Evolutionary conservation across 169 alveolate genomes (phyloP), one percentile per base, ranked within the genome.

Genomic region (Haemoproteus tartakovskyi): DNA sequence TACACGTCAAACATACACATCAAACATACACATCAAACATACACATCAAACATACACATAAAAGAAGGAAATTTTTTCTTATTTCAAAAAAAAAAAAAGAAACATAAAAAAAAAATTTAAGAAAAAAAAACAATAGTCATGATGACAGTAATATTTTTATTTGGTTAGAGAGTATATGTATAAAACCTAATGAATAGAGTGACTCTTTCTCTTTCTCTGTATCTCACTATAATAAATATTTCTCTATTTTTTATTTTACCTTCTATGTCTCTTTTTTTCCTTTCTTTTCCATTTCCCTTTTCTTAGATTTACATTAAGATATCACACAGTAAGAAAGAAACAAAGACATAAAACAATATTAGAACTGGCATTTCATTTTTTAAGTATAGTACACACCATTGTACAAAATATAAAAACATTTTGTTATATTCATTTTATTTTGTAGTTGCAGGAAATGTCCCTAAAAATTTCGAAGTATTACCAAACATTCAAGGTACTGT

Each of bases 301-400:
- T 48, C 27, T 57, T 52, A 74, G 84, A 74, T 74, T 41, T 74
- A 74, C 36, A 57, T 74, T 24, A 74, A 74, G 45, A 74, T 74
- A 78, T 74, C 78, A 57, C 57, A 54, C 78, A 74, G 84, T 74
- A 37, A 21, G 50, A 52, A 40, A 54, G 33, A n/a, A 52, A 54
- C 26, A 63, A 54, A n/a, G 29, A 54, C 26, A 63, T 46, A 47
- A 62, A 37, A 56, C 2, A 21, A 3, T 8, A 38, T 21, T 37
- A 37, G 2, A 41, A 27, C 30, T 26, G 29, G 48, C 9, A 3
- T 36, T 40, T 36, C 36, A 22, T 8, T 48, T 38, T 62, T 48
- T 47, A 50, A 16, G 41, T 40, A 24, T 1, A 62, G 37, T 47
- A 11, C 40, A 21, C 38, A 21, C 5, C 14, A 9, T 6, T 33